Evolutionary conservation across 208 protist species (phyloP).

Genomic region (Crithidia brevicula): DNA sequence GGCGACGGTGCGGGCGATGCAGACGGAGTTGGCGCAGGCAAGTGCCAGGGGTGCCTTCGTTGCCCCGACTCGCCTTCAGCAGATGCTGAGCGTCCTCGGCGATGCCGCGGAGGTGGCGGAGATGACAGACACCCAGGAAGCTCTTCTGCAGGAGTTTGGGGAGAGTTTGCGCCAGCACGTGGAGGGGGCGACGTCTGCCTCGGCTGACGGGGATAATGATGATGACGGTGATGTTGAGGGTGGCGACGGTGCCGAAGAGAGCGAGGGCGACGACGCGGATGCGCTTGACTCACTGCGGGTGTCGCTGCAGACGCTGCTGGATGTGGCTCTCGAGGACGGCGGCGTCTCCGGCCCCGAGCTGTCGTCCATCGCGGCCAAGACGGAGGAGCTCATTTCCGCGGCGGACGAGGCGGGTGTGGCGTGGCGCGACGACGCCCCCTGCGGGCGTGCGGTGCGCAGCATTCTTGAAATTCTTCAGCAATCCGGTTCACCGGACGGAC

Average conservation of each 20-base stretch:
- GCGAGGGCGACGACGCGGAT: background rate
- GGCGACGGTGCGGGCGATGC: constrained; percentile 40
- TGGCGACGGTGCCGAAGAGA: background rate
- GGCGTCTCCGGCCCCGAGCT: constrained; percentile 4
- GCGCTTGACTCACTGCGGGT: constrained; percentile 20
- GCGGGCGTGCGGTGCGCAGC: constrained; percentile 1
- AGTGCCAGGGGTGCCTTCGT: constrained; percentile 17
- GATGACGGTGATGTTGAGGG: background rate
- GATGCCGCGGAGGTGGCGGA: constrained; percentile 1
- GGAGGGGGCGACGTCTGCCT: background rate
- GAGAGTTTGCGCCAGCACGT: constrained; percentile 14
- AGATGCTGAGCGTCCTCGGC: constrained; percentile 21
- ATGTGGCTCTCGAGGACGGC: constrained; percentile 8
- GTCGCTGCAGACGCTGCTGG: constrained; percentile 24
- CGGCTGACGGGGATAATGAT: background rate
- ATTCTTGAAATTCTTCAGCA: constrained; percentile 23
- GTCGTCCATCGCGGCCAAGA: constrained; percentile 17
- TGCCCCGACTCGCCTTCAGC: constrained; percentile 31
- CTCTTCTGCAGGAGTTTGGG: constrained; percentile 15
- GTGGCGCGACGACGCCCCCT: constrained; percentile 28
- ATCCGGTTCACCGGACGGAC: background rate
- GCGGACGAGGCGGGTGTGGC: constrained; percentile 18
- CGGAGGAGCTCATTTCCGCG: constrained; percentile 27
- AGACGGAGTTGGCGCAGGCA: constrained; percentile 30
- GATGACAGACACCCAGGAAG: constrained; percentile 10